Evolutionary conservation across 495 filamentous ascomycete species (phyloP).

Genomic region (Daldinia concentrica): DNA sequence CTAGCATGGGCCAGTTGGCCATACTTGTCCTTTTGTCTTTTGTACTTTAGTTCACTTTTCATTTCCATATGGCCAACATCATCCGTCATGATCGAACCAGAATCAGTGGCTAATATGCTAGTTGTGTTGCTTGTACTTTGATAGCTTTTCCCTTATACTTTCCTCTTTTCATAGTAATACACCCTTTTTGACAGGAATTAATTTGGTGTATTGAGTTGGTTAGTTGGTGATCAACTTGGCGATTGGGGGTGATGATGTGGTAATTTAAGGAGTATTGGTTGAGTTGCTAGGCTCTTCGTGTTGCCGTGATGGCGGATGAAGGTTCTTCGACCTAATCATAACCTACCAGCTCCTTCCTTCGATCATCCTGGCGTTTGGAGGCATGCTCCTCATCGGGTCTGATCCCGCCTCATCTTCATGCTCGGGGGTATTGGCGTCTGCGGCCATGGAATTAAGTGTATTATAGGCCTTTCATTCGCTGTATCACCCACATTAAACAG

Average conservation of each 20-base stretch:
- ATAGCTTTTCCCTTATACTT: neutral
- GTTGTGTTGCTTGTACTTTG: neutral
- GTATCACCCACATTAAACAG: too few species aligned
- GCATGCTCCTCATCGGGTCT: too few species aligned
- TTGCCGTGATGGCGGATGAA: neutral
- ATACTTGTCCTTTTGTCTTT: neutral
- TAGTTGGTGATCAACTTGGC: neutral
- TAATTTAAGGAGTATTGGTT: neutral
- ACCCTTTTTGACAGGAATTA: neutral
- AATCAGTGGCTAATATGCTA: slow-evolving; percentile 1
- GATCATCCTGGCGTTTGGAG: too few species aligned
- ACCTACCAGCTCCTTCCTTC: too few species aligned
- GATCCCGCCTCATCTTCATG: too few species aligned
- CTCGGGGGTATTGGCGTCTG: too few species aligned
- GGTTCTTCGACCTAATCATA: too few species aligned
- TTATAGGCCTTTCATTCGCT: too few species aligned
- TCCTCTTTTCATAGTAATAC: neutral
- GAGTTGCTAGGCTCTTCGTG: neutral
- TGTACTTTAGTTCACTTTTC: slow-evolving; percentile 2
- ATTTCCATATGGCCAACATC: neutral
- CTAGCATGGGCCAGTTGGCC: slow-evolving; percentile 10
- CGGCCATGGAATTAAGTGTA: too few species aligned
- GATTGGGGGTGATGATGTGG: neutral
- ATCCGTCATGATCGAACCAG: neutral
- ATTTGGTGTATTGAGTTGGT: neutral